phyloP scores from a whole-genome alignment of 176 grass and related monocot genomes.

The Otatea glauca region DNA sequence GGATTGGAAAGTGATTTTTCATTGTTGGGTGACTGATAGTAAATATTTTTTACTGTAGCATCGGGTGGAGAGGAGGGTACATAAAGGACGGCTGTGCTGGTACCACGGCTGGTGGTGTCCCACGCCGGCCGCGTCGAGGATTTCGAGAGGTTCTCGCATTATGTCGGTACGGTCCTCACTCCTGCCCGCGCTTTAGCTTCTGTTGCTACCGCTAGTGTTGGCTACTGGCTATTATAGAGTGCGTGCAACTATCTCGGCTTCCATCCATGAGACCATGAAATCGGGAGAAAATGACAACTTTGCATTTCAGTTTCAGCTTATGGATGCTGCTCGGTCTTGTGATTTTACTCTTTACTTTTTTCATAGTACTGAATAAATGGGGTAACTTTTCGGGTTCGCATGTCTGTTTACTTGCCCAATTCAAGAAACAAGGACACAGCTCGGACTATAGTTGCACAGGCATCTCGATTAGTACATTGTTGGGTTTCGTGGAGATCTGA shows the following conservation, averaged over 20 bases:
- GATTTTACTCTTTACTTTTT: neutral
- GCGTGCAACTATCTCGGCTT: neutral
- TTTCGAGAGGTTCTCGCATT: constrained; percentile 81
- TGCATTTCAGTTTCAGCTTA: neutral
- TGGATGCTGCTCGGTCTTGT: neutral
- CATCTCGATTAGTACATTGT: constrained; percentile 13
- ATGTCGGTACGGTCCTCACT: constrained; percentile 61
- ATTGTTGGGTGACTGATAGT: no score
- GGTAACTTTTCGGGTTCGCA: neutral
- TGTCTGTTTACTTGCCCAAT: constrained; percentile 21
- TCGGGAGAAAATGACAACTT: neutral
- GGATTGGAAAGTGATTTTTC: no score
- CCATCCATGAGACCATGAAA: neutral
- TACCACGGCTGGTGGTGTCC: constrained; percentile 60
- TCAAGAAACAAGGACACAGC: constrained; percentile 35
- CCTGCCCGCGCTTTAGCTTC: neutral
- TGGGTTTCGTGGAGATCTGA: constrained; percentile 28
- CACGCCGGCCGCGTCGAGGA: constrained; percentile 65
- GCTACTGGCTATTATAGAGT: no score
- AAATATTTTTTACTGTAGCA: no score
- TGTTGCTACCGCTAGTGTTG: neutral
- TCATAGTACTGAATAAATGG: neutral
- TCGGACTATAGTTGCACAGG: constrained; percentile 24
- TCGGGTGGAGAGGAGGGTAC: neutral
- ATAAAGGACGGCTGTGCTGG: constrained; percentile 52